phyloP scores from a whole-genome alignment of 2,329 filamentous ascomycete species.

The Diplocarpon rosae region DNA sequence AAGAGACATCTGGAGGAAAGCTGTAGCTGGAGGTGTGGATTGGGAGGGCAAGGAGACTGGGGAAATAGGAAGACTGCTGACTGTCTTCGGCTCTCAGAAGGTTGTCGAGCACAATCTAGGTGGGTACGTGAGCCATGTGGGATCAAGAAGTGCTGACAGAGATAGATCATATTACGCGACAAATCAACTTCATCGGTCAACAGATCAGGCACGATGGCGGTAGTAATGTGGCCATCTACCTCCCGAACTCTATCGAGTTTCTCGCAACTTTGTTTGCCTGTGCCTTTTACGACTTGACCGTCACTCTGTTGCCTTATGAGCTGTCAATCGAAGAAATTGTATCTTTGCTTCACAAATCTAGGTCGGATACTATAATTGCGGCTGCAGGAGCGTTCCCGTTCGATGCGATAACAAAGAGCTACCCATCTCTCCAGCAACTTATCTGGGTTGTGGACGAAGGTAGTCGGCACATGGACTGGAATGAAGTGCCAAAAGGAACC shows the following conservation, averaged over 20 bases:
- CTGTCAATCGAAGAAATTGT: conserved; percentile 58
- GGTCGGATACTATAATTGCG: conserved; percentile 73
- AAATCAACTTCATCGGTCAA: conserved; percentile 79
- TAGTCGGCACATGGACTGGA: conserved; percentile 91
- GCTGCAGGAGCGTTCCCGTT: conserved; percentile 81
- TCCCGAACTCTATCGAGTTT: conserved; percentile 88
- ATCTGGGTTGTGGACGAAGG: conserved; percentile 91
- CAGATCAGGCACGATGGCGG: conserved; percentile 61
- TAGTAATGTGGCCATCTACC: conserved; percentile 74
- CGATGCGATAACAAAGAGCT: conserved; percentile 56
- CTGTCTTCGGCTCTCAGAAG: conserved; percentile 65
- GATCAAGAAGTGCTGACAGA: conserved; percentile 12
- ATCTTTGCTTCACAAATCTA: conserved; percentile 59
- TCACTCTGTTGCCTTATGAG: conserved; percentile 78
- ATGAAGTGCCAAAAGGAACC: conserved; percentile 68
- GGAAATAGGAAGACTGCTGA: conserved; percentile 61
- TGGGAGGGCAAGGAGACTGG: conserved; percentile 49
- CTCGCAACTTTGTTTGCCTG: conserved; percentile 75
- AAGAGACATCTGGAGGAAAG: conserved; percentile 78
- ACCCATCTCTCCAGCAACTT: conserved; percentile 61
- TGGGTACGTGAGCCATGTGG: conserved; percentile 37
- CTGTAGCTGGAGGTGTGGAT: conserved; percentile 50
- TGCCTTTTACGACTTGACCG: conserved; percentile 70
- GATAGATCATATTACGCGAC: conserved; percentile 61
- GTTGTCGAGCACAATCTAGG: conserved; percentile 60